Percentiles rank a stretch among this genome's conserved stretches.
Evolutionary conservation across 2,329 filamentous ascomycete genomes (phyloP).

Genomic region (Cercospora berteroae): DNA sequence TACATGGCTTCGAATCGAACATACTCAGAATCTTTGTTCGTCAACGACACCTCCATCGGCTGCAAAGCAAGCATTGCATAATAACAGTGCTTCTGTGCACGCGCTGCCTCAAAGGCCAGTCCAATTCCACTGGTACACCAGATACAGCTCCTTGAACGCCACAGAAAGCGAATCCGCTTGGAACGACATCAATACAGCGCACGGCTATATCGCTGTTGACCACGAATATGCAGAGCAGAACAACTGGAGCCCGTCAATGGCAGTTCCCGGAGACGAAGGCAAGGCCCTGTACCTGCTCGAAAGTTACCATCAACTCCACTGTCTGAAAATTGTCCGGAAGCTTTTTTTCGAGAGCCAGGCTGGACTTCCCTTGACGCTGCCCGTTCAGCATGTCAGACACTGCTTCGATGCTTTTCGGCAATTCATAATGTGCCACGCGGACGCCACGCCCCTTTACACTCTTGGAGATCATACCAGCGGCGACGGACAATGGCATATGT

Average conservation of each 20-base stretch:
- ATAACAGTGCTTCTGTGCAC: background rate
- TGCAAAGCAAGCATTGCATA: background rate
- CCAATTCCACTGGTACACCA: constrained; percentile 18
- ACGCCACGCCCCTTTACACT: constrained; percentile 18
- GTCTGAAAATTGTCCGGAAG: constrained; percentile 18
- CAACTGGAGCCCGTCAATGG: constrained; percentile 16
- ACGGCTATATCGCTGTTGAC: constrained; percentile 19
- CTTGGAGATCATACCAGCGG: constrained; percentile 17
- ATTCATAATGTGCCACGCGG: constrained; percentile 22
- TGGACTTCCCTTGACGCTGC: constrained; percentile 9
- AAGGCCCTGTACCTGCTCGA: constrained; percentile 21
- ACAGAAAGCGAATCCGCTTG: constrained; percentile 15
- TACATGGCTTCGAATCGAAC: background rate
- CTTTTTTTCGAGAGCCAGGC: constrained; percentile 12
- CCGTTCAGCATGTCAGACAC: constrained; percentile 19
- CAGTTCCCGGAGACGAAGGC: constrained; percentile 7
- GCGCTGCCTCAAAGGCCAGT: constrained; percentile 5
- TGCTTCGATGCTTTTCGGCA: constrained; percentile 25
- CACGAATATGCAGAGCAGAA: constrained; percentile 6
- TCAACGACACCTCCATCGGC: background rate
- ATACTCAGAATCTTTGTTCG: background rate
- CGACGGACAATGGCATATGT: constrained; percentile 19
- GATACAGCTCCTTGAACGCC: constrained; percentile 17
- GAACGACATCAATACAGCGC: constrained; percentile 17
- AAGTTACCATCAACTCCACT: constrained; percentile 23